Evolutionary conservation across 1,284 basidiomycete species (phyloP).

Genomic region (Moniliophthora roreri): DNA sequence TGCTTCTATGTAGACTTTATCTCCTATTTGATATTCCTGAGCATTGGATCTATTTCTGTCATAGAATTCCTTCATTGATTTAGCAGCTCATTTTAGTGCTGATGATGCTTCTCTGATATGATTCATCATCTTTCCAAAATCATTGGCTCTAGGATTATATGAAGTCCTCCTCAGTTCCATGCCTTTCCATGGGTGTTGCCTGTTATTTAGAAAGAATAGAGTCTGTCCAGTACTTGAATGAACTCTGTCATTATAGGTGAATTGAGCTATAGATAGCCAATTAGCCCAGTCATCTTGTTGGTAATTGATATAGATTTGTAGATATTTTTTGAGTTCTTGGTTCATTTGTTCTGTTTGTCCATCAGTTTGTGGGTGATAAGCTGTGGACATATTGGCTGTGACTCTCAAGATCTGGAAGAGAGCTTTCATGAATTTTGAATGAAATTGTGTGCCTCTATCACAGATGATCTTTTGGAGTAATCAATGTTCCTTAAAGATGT

Average conservation of each 20-base stretch:
- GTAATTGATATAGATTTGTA: no score
- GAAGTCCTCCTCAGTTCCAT: not conserved
- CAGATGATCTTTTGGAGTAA: no score
- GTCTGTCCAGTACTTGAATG: not conserved
- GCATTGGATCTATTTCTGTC: not conserved
- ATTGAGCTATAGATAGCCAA: conserved; percentile 1
- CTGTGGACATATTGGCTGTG: no score
- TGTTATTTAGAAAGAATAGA: not conserved
- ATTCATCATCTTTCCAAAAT: not conserved
- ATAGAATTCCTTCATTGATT: not conserved
- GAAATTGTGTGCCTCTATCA: no score
- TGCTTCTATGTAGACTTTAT: conserved; percentile 1
- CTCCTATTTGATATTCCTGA: no score
- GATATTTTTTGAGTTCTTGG: no score
- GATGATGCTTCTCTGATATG: not conserved
- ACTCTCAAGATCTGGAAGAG: no score
- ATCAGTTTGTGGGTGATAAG: no score
- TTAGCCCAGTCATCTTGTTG: no score
- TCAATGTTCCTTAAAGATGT: no score
- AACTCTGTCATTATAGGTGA: conserved; percentile 5
- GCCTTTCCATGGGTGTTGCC: conserved; percentile 1
- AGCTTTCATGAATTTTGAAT: no score
- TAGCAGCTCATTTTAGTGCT: not conserved
- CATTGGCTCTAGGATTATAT: not conserved
- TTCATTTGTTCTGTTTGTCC: no score